A percentile compares a stretch with the other conserved stretches of the same genome.
These are phyloP conservation scores for Tritrichomonas foetus DNA, from an alignment of 208 protist genomes.

Conservation along the genomic window DNA sequence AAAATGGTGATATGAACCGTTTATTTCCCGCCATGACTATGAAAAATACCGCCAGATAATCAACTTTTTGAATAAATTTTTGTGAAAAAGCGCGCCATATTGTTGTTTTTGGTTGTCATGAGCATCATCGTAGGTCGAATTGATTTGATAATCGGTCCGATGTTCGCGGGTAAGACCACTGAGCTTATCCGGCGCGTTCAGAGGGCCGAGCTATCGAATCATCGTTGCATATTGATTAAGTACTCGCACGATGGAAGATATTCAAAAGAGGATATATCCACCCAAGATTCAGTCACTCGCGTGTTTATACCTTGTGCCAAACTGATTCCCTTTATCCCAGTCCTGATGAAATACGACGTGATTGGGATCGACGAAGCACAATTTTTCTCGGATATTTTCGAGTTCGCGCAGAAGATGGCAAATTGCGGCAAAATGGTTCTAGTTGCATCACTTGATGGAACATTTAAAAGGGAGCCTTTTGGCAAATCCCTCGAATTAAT, in stretches of 20 bases:
- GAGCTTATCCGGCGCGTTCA: constrained; percentile 77
- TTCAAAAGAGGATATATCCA: constrained; percentile 65
- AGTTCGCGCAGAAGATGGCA: constrained; percentile 70
- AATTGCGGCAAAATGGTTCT: constrained; percentile 79
- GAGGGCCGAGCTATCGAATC: constrained; percentile 67
- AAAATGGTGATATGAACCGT: too few relatives aligned
- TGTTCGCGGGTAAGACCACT: constrained; percentile 83
- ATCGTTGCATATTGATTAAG: constrained; percentile 76
- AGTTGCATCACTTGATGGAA: constrained; percentile 80
- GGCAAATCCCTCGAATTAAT: constrained; percentile 71
- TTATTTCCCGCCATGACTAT: too few relatives aligned
- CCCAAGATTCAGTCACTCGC: constrained; percentile 69
- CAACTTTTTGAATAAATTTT: too few relatives aligned
- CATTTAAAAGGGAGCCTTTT: constrained; percentile 77
- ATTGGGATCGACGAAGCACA: constrained; percentile 77
- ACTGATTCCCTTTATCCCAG: constrained; percentile 47
- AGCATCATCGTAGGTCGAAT: constrained; percentile 52
- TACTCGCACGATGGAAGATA: constrained; percentile 76
- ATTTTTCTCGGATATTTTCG: constrained; percentile 77
- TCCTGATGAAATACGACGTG: constrained; percentile 69
- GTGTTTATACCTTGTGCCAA: neutral
- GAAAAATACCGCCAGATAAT: too few relatives aligned
- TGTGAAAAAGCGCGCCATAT: too few relatives aligned
- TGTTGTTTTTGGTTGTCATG: too few relatives aligned
- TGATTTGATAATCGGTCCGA: constrained; percentile 81